phyloP scores from a whole-genome alignment of 371 early-diverging fungal species.

The Apophysomyces trapeziformis region DNA sequence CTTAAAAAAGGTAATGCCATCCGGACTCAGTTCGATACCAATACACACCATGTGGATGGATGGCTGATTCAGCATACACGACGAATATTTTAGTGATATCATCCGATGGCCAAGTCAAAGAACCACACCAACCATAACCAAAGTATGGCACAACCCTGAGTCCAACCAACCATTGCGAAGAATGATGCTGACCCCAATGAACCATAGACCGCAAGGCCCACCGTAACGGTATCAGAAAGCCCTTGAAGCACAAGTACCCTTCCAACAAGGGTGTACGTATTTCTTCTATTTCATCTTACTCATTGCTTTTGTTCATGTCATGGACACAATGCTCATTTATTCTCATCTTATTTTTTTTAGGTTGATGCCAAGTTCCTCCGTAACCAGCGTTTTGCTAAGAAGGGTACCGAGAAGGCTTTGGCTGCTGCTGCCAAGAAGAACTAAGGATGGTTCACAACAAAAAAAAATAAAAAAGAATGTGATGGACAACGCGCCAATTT shows the following conservation, averaged over 20 bases:
- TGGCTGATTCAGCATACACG: conserved; percentile 9
- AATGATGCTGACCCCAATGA: conserved; percentile 8
- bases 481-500: neutral
- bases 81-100: neutral
- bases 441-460: conserved; percentile 6
- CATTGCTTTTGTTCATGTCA: neutral
- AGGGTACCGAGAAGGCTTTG: conserved; percentile 60
- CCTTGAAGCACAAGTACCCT: conserved; percentile 83
- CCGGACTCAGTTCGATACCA: neutral
- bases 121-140: conserved; percentile 99
- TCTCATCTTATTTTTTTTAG: conserved; percentile 31
- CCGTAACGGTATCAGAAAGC: conserved; percentile 98
- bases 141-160: conserved; percentile 20
- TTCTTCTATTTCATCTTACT: neutral
- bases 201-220: conserved; percentile 93
- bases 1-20: conserved; percentile 10
- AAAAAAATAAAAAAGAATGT: conserved; percentile 3
- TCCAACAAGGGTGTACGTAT: conserved; percentile 90
- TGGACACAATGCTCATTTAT: conserved; percentile 1
- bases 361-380: conserved; percentile 97
- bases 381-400: conserved; percentile 97
- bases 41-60: conserved; percentile 12
- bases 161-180: too few relatives aligned
- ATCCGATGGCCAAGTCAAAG: conserved; percentile 90
- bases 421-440: conserved; percentile 45